A percentile compares a stretch with the other conserved stretches of the same genome.
Evolutionary conservation across 2,329 filamentous ascomycete species (phyloP).

Genomic region (Cyphellophora attinorum): DNA sequence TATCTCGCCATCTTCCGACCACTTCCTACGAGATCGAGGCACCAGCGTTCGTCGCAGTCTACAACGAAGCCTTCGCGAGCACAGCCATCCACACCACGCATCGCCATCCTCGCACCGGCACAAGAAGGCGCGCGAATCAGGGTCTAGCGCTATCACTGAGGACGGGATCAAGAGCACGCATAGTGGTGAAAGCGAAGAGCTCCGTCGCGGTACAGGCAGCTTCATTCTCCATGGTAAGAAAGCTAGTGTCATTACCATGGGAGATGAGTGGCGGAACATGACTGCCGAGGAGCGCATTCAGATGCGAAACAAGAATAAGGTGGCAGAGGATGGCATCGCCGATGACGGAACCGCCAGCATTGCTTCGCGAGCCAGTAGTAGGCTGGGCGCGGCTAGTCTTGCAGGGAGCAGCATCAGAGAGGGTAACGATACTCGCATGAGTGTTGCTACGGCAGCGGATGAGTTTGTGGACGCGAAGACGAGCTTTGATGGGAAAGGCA

Average conservation of each 20-base stretch:
- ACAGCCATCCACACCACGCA: slow-evolving; percentile 53
- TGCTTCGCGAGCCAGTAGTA: not conserved
- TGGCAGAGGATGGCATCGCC: slow-evolving; percentile 6
- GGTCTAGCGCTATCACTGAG: slow-evolving; percentile 47
- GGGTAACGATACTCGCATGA: not conserved
- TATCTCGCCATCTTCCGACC: slow-evolving; percentile 26
- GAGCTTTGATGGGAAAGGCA: not conserved
- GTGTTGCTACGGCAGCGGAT: not conserved
- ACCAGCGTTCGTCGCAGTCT: slow-evolving; percentile 74
- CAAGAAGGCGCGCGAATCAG: slow-evolving; percentile 66
- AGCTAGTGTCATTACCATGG: slow-evolving; percentile 93
- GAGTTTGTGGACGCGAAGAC: slow-evolving; percentile 1
- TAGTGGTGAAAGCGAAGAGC: slow-evolving; percentile 50
- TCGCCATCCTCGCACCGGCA: slow-evolving; percentile 55
- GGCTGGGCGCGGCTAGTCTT: not conserved
- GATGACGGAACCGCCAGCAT: slow-evolving; percentile 1
- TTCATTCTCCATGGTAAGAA: slow-evolving; percentile 98
- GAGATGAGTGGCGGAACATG: slow-evolving; percentile 76
- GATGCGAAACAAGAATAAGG: slow-evolving; percentile 30
- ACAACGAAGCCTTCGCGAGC: slow-evolving; percentile 80
- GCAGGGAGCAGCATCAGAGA: not conserved
- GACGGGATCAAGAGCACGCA: slow-evolving; percentile 35
- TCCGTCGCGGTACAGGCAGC: slow-evolving; percentile 71
- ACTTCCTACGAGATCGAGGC: slow-evolving; percentile 44
- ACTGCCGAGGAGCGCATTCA: slow-evolving; percentile 63